Conservation (phyloP, 768 basidiomycete species). For the Leccinum ochraceum region DNA sequence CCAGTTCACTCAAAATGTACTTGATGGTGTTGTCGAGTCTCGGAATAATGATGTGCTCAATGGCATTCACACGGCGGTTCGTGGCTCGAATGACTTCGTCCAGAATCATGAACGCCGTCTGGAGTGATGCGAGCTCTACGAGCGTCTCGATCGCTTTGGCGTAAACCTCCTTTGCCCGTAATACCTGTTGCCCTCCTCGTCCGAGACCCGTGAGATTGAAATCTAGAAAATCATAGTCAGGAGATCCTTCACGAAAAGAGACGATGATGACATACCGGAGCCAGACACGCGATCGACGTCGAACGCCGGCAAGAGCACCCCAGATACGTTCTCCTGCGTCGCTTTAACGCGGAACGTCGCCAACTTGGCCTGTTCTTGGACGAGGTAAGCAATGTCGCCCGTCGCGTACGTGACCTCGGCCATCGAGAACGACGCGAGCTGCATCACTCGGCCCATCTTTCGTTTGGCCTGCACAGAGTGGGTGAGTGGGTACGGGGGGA, state of each 20-base stretch:
- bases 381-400: slow-evolving; percentile 95
- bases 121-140: slow-evolving; percentile 93
- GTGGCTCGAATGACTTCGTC: slow-evolving; percentile 99
- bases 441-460: slow-evolving; percentile 99
- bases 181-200: slow-evolving; percentile 93
- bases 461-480: slow-evolving; percentile 75
- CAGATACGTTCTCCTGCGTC: slow-evolving; percentile 97
- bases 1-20: slow-evolving; percentile 95
- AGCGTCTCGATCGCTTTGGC: slow-evolving; percentile 97
- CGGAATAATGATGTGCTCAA: slow-evolving; percentile 96
- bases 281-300: slow-evolving; percentile 86
- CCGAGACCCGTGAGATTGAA: slow-evolving; percentile 97
- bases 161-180: slow-evolving; percentile 95
- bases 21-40: slow-evolving; percentile 96
- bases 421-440: slow-evolving; percentile 97
- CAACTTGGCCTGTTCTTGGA: slow-evolving; percentile 91
- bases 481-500: neutral
- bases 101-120: slow-evolving; percentile 97
- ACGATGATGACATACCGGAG: slow-evolving; percentile 54
- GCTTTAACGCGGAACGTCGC: slow-evolving; percentile 93
- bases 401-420: slow-evolving; percentile 99
- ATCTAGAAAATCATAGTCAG: too few species aligned
- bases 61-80: slow-evolving; percentile 97
- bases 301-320: slow-evolving; percentile 93
- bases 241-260: neutral